Base-by-base conservation (phyloP, 169 alveolate species). In the Plasmodium cynomolgi region DNA sequence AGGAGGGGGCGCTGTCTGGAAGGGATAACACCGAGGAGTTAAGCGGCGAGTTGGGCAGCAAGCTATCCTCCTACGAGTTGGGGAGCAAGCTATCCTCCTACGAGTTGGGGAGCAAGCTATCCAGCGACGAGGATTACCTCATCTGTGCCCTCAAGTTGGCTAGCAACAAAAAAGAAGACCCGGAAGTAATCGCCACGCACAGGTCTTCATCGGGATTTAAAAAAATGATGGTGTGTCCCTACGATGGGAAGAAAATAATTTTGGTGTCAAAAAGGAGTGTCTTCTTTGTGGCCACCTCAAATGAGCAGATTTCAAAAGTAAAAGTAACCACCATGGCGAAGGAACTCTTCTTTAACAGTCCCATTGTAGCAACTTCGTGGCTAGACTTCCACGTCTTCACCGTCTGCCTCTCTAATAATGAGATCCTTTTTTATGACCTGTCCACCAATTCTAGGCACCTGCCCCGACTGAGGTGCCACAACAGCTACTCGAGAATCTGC, bases 151-250 rank as follows among this genome's bases (percentile, higher is more conserved):
- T 75, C n/a, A 56, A 54, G 26, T 23, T 79, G 81, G 13, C 31
- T 4, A 77, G 62, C 39, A 71, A 29, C 20, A 23, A 86, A 33
- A 54, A 54, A 56, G 31, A 33, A 56, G 7, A 29, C 20, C 41
- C 33, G 33, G 71, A 71, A 86, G 68, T 77, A 56, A 33, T 71
- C 0, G 31, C 15, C 11, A 75, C 81, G 26, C 33, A 75, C 31
- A 75, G n/a, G 77, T 68, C 29, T 8, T 34, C 80, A 11, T 50
- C 68, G 26, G 6, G 29, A 3, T 2, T 86, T 37, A 71, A 74
- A 77, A 75, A 86, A 86, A 75, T 86, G 58, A 34, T 75, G 31
- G 54, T 86, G 47, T 86, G 93, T 15, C 93, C 93, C 34, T 86
- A 86, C 44, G 88, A 86, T n/a, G 85, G 68, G 33, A 86, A 54